Conservation (phyloP, 768 basidiomycete genomes). For the Tylopilus rubrobrunneus region DNA sequence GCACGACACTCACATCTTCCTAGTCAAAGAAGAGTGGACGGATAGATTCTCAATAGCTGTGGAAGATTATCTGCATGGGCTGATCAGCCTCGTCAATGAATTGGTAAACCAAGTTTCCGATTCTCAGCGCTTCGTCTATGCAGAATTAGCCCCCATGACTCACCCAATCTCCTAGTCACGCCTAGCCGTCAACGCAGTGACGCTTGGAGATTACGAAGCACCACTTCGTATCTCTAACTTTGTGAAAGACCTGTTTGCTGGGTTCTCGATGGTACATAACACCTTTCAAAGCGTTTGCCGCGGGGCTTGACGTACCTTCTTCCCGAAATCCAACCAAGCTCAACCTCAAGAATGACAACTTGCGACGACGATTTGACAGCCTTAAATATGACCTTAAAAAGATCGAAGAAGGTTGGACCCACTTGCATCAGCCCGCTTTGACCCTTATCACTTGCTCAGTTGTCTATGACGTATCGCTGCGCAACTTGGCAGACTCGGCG, state of each 20-base stretch:
- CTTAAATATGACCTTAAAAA: constrained; percentile 87
- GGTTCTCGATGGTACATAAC: constrained; percentile 68
- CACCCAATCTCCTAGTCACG: constrained; percentile 50
- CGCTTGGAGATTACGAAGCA: constrained; percentile 74
- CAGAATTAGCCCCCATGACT: constrained; percentile 2
- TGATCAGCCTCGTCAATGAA: constrained; percentile 78
- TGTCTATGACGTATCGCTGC: constrained; percentile 80
- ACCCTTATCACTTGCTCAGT: constrained; percentile 40
- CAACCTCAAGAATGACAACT: constrained; percentile 75
- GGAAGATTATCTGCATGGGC: constrained; percentile 80
- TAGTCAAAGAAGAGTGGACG: constrained; percentile 70
- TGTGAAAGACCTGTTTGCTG: constrained; percentile 78
- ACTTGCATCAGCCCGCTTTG: background rate
- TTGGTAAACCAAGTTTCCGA: constrained; percentile 45
- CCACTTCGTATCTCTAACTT: constrained; percentile 75
- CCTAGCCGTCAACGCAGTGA: constrained; percentile 78
- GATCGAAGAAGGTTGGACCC: constrained; percentile 71
- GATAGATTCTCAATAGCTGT: constrained; percentile 59
- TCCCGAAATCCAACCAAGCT: constrained; percentile 41
- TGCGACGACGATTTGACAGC: constrained; percentile 75
- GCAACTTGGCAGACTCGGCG: constrained; percentile 49
- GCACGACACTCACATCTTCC: constrained; percentile 4
- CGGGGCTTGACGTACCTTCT: constrained; percentile 2
- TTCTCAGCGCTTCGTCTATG: background rate
- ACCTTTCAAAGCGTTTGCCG: background rate